phyloP scores from a whole-genome alignment of 257 asterid genomes.

The Solanum corneliomulleri region DNA sequence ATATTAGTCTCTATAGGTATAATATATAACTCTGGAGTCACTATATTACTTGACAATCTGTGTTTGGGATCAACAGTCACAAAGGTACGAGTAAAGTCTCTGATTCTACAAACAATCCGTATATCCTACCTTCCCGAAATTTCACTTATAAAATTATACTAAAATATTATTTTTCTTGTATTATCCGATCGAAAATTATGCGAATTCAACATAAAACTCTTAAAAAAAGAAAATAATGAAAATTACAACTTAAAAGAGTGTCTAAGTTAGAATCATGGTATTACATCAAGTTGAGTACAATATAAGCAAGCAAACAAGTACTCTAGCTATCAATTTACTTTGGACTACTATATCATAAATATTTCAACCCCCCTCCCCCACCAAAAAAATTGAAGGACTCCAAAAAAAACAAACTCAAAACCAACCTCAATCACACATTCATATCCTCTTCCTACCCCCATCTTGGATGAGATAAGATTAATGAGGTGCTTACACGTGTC shows the following conservation, averaged over 20 bases:
- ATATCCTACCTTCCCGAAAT: background rate
- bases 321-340: background rate
- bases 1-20: background rate
- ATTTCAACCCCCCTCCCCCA: background rate
- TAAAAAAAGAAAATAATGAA: too few relatives aligned
- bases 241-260: background rate
- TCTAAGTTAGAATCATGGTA: background rate
- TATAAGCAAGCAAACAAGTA: background rate
- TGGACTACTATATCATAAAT: background rate
- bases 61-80: background rate
- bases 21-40: background rate
- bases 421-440: constrained; percentile 4
- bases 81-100: background rate
- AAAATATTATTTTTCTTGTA: too few relatives aligned
- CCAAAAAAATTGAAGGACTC: background rate
- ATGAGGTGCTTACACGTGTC: constrained; percentile 22
- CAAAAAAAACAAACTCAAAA: background rate
- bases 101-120: too few relatives aligned
- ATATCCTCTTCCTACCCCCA: constrained; percentile 4
- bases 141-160: too few relatives aligned
- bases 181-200: too few relatives aligned
- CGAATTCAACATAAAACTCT: background rate
- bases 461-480: constrained; percentile 28
- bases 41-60: background rate
- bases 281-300: background rate